Base-by-base conservation (phyloP, 2,329 filamentous ascomycete species). In the Pleomassaria siparia region DNA sequence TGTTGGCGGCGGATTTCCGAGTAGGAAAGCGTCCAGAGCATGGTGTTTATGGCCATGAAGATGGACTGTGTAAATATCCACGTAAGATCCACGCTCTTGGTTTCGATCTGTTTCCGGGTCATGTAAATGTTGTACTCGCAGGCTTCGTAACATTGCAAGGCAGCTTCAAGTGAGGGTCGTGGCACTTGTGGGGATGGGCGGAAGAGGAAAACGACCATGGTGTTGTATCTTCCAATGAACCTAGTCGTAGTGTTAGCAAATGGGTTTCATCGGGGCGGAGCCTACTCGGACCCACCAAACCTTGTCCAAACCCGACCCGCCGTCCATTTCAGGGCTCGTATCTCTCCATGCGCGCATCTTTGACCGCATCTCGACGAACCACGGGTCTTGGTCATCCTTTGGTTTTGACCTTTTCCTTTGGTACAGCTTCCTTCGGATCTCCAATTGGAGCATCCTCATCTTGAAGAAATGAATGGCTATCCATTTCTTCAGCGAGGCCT, bases 391-490 rank as follows among this genome's bases (percentile, higher is more conserved):
- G 61, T 96, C 90, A 63, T 87, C 82, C 44, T 82, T 83, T 0
- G 92, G 91, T 42, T 89, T 85, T 0, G 83, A 74, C 36, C 86
- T 81, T 70, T 94, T 94, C 69, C 86, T 87, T 59, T 95, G 86
- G 66, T 99, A 97, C 1, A 97, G 76, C 6, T 85, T 86, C 48
- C 91, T 83, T 47, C 91, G 81, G 35, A 96, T 94, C 70, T 97
- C 92, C 12, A 91, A 83, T 67, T 96, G 91, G 11, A 91, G 76
- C 48, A 95, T 72, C 46, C 90, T 81, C 89, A 96, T 95, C 65
- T 89, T 92, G 75, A 91, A 91, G 61, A 95, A 94, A 67, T 99
- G 92, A 51, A 96, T 91, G 2, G 90, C 86, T 21, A 95, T 85
- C 60, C 89, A 83, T 69, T 99, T 99, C 64, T 88, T 89, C 56